Evolutionary conservation across 129 eudicot genomes (phyloP), one percentile per base, ranked within the genome.

Genomic region (Tanacetum coccineum): DNA sequence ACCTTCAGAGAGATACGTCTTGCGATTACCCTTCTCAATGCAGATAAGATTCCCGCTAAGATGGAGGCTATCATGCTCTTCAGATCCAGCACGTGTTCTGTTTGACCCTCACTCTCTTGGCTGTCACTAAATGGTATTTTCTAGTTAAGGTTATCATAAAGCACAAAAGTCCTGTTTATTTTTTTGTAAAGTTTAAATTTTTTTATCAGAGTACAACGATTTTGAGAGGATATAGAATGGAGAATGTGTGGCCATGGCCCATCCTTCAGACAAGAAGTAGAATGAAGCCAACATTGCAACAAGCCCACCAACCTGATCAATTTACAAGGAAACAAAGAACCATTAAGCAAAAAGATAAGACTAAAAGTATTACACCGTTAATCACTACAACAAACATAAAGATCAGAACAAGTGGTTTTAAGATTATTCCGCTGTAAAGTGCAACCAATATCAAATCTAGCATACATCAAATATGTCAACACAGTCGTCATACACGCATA

Each of bases 1-100:
- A 92, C 98, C 98, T 92, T 92, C 55, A 92, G 84, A 32, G 98
- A 92, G 75, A 84, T 83, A 64, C 98, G 95, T 59, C 98, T 76
- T 65, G 98, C 81, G 18, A 88, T 86, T 46, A 92, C 98, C 76
- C 96, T 76, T 83, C 91, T 85, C 50, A 92, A 66, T 65, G 96
- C 96, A 70, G 98, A 92, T 79, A 92, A 82, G 79, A 92, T 80
- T 60, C 98, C 98, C 81, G 98, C 98, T 75, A 78, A 53, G n/a
- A 92, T 82, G 36, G 96, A 96, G 49, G 84, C 76, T 48, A 86
- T 42, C 96, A 92, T 92, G 74, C 81, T 78, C 72, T 60, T 83
- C 83, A 85, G 71, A 51, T 89, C 84, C 70, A 83, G 44, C n/a
- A 59, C 70, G 50, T 75, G 78, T 74, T 83, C 87, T 60, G 77